Conservation (phyloP, 495 filamentous ascomycete genomes). For the Aspergillus nidulans region DNA sequence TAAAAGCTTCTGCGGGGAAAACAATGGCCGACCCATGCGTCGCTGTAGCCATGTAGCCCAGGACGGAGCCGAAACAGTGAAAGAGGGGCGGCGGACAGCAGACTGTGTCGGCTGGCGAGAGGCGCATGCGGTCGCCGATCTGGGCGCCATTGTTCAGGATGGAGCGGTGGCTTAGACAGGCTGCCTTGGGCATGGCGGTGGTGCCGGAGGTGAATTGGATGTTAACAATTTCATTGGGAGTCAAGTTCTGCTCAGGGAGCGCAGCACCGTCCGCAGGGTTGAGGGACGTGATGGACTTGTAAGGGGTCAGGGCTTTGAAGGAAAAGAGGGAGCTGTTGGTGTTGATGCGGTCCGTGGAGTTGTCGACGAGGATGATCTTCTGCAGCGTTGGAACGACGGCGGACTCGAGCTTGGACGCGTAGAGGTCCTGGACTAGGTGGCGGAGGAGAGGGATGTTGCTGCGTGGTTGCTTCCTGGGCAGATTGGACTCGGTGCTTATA, state of each 20-base stretch:
- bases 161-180: conserved; percentile 75
- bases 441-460: conserved; percentile 69
- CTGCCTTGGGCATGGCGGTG: conserved; percentile 84
- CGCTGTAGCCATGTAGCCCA: conserved; percentile 92
- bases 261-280: conserved; percentile 44
- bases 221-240: conserved; percentile 72
- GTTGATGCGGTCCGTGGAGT: conserved; percentile 61
- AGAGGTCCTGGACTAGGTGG: conserved; percentile 59
- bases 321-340: conserved; percentile 43
- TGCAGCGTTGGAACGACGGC: conserved; percentile 63
- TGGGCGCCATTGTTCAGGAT: conserved; percentile 89
- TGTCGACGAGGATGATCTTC: conserved; percentile 74
- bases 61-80: conserved; percentile 87
- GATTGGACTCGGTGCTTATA: conserved; percentile 79
- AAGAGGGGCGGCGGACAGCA: conserved; percentile 87
- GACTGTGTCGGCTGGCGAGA: conserved; percentile 66
- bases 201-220: conserved; percentile 98
- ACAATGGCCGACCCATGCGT: conserved; percentile 83
- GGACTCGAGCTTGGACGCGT: conserved; percentile 51
- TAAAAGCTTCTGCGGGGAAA: conserved; percentile 84
- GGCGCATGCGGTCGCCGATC: conserved; percentile 78
- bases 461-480: conserved; percentile 73
- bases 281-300: conserved; percentile 39
- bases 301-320: conserved; percentile 50
- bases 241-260: conserved; percentile 46